These are phyloP conservation scores for Urtica urens DNA, from an alignment of 306 rosid genomes.

Conservation along the genomic window DNA sequence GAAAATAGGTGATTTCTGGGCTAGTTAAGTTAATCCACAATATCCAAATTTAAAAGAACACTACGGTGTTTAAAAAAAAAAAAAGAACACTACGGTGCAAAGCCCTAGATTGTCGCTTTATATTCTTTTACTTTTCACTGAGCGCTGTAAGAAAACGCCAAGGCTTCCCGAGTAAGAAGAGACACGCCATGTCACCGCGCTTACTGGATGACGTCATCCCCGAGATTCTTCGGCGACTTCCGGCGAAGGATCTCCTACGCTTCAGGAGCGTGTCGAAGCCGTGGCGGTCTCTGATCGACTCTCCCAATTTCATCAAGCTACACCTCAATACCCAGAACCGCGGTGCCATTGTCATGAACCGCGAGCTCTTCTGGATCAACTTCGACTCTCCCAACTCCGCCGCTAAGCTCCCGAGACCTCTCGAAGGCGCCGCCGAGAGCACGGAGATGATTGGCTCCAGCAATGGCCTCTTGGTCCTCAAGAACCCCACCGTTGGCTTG, in stretches of 20 bases:
- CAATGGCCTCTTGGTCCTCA: conserved; percentile 3
- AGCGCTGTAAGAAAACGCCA: too few species aligned
- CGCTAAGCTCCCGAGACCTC: not conserved
- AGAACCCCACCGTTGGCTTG: not conserved
- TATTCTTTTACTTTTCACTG: too few species aligned
- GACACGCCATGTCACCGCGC: too few species aligned
- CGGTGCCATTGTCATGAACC: not conserved
- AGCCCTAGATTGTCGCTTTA: too few species aligned
- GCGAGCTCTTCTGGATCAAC: not conserved
- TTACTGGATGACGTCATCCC: not conserved
- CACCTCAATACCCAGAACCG: not conserved
- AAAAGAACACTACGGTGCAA: too few species aligned
- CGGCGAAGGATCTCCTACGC: conserved; percentile 3
- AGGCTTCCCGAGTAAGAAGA: too few species aligned
- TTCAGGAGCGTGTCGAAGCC: conserved; percentile 5
- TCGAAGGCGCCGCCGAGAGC: not conserved
- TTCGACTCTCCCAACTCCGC: not conserved
- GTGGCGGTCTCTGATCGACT: conserved; percentile 1
- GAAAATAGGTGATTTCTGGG: too few species aligned
- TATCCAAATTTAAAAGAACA: too few species aligned
- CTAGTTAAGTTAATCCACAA: too few species aligned
- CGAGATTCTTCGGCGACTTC: not conserved
- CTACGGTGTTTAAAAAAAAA: too few species aligned
- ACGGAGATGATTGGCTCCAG: not conserved
- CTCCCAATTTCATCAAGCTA: conserved; percentile 1